phyloP scores from a whole-genome alignment of 2,329 filamentous ascomycete species.

The Penicillium thymicola region DNA sequence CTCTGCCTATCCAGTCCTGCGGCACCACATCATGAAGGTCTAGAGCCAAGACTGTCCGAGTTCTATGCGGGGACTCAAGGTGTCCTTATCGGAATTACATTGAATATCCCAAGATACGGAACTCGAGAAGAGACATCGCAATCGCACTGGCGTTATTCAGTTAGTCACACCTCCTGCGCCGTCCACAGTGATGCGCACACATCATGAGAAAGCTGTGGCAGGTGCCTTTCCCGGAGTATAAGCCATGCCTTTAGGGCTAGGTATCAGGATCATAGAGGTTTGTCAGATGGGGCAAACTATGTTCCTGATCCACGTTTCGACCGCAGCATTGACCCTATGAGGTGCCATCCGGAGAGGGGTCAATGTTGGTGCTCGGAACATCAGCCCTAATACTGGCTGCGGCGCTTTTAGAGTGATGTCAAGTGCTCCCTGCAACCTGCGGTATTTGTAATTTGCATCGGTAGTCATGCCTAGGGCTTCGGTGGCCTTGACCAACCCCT shows the following conservation, averaged over 20 bases:
- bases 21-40: not conserved
- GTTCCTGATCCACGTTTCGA: constrained; percentile 9
- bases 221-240: constrained; percentile 5
- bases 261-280: constrained; percentile 5
- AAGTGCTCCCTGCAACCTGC: constrained; percentile 7
- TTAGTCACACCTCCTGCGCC: constrained; percentile 10
- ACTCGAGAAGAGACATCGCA: not conserved
- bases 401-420: constrained; percentile 15
- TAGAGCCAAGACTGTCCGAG: not conserved
- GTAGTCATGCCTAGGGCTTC: constrained; percentile 9
- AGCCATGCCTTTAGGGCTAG: not conserved
- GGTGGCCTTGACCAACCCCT: constrained; percentile 2
- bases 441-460: constrained; percentile 6
- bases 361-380: constrained; percentile 7
- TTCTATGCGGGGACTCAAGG: not conserved
- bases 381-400: not conserved
- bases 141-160: not conserved
- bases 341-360: constrained; percentile 3
- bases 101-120: not conserved
- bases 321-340: constrained; percentile 9
- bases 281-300: constrained; percentile 9
- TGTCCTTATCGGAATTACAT: not conserved
- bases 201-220: constrained; percentile 8
- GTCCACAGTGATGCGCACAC: not conserved
- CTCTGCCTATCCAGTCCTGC: not conserved